Evolutionary conservation across 306 rosid species (phyloP).

Genomic region (Glycine soja): DNA sequence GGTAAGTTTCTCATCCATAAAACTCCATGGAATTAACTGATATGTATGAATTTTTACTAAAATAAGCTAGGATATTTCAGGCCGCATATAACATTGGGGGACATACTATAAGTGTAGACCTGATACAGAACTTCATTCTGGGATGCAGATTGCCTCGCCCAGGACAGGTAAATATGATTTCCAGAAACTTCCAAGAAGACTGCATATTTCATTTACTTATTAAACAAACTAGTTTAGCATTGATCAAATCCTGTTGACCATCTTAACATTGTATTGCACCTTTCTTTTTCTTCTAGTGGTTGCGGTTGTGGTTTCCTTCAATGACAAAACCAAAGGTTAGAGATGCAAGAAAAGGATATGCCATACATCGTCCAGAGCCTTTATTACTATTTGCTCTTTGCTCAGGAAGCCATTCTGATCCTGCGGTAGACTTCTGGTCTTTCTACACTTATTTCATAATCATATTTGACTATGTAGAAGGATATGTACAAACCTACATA

Average conservation of each 20-base stretch:
- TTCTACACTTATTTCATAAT: slow-evolving; percentile 9
- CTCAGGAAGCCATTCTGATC: slow-evolving; percentile 89
- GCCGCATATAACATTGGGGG: slow-evolving; percentile 93
- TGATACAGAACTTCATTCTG: slow-evolving; percentile 78
- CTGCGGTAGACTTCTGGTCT: slow-evolving; percentile 68
- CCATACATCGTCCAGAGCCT: slow-evolving; percentile 74
- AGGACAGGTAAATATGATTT: slow-evolving; percentile 77
- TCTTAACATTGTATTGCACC: slow-evolving; percentile 12
- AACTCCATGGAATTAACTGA: slow-evolving; percentile 23
- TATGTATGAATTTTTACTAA: slow-evolving; percentile 22
- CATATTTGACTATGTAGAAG: slow-evolving; percentile 1
- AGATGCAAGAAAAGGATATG: slow-evolving; percentile 73
- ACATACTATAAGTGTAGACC: slow-evolving; percentile 71
- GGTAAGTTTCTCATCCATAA: slow-evolving; percentile 55
- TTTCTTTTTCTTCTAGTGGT: slow-evolving; percentile 66
- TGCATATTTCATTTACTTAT: slow-evolving; percentile 16
- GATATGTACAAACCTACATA: slow-evolving; percentile 25
- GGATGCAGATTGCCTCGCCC: slow-evolving; percentile 87
- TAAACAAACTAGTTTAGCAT: slow-evolving; percentile 24
- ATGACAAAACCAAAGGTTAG: slow-evolving; percentile 68
- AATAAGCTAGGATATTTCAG: slow-evolving; percentile 59
- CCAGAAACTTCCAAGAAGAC: slow-evolving; percentile 4
- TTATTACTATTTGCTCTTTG: slow-evolving; percentile 80
- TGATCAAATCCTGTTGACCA: slow-evolving; percentile 26
- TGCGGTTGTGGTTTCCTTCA: slow-evolving; percentile 71